A percentile compares a stretch with the other conserved stretches of the same genome.
Evolutionary conservation across 208 protist genomes (phyloP).

Genomic region (Leptomonas pyrrhocoris): DNA sequence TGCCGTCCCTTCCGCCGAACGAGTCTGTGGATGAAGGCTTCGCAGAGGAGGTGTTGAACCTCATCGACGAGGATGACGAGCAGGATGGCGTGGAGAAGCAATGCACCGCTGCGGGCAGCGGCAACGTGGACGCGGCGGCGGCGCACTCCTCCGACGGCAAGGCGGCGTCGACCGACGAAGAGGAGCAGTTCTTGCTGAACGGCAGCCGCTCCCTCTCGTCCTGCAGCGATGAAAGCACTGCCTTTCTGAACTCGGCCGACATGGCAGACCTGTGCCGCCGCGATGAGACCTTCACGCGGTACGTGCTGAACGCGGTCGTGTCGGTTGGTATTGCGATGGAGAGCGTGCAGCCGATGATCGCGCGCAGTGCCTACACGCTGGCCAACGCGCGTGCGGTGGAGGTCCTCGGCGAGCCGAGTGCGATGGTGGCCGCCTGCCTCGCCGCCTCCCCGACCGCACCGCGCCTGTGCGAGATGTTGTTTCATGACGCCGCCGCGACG

Average conservation of each 20-base stretch:
- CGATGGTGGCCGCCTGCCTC: conserved; percentile 17
- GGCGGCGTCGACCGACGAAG: neutral
- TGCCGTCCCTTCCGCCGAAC: neutral
- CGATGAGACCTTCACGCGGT: conserved; percentile 41
- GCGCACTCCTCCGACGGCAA: neutral
- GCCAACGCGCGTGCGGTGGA: conserved; percentile 22
- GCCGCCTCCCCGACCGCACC: neutral
- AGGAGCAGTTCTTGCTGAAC: neutral
- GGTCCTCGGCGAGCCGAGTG: conserved; percentile 21
- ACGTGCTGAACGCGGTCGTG: conserved; percentile 53
- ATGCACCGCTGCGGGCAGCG: too few species aligned
- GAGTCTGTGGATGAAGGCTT: conserved; percentile 7
- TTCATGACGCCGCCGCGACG: neutral
- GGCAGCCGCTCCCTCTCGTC: neutral
- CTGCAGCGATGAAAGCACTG: conserved; percentile 13
- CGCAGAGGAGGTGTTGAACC: neutral
- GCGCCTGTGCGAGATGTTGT: conserved; percentile 14
- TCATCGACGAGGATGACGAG: neutral
- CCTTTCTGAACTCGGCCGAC: neutral
- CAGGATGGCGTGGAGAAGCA: neutral
- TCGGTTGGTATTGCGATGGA: conserved; percentile 54
- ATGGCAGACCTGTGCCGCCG: conserved; percentile 30
- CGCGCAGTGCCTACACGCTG: conserved; percentile 44
- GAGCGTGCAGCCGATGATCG: conserved; percentile 35
- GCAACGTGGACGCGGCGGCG: conserved; percentile 10